Evolutionary conservation across 176 grass and related monocot species (phyloP).

Genomic region (Ensete ventricosum): DNA sequence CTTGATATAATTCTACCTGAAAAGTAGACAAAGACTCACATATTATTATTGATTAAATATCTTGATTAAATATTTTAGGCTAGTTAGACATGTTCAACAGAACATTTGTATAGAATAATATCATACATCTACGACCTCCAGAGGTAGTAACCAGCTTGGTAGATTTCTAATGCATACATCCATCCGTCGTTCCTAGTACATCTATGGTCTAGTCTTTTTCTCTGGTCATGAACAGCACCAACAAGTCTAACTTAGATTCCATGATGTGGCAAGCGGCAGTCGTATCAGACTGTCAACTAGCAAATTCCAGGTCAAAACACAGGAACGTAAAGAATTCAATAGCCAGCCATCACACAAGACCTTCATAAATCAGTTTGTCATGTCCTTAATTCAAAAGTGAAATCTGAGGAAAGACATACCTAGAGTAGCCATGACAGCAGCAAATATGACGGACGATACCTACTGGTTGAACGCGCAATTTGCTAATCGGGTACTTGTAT

Average conservation of each 20-base stretch:
- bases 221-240: too few relatives aligned
- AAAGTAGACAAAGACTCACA: too few relatives aligned
- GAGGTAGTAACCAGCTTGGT: too few relatives aligned
- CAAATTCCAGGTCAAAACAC: neutral
- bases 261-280: neutral
- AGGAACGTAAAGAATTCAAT: neutral
- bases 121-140: too few relatives aligned
- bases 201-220: too few relatives aligned
- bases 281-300: neutral
- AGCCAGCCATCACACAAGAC: neutral
- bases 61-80: too few relatives aligned
- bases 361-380: neutral
- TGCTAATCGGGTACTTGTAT: conserved; percentile 90
- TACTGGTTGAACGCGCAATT: conserved; percentile 84
- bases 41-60: too few relatives aligned
- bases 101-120: too few relatives aligned
- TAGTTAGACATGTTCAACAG: too few relatives aligned
- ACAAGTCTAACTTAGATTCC: neutral
- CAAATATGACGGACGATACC: conserved; percentile 93
- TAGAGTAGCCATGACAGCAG: conserved; percentile 86
- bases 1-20: too few relatives aligned
- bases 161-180: too few relatives aligned
- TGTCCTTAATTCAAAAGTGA: neutral
- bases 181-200: too few relatives aligned
- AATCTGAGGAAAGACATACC: conserved; percentile 28